These are phyloP conservation scores for Huiozyma sinensis DNA, from an alignment of 805 yeast species.

Conservation along the genomic window DNA sequence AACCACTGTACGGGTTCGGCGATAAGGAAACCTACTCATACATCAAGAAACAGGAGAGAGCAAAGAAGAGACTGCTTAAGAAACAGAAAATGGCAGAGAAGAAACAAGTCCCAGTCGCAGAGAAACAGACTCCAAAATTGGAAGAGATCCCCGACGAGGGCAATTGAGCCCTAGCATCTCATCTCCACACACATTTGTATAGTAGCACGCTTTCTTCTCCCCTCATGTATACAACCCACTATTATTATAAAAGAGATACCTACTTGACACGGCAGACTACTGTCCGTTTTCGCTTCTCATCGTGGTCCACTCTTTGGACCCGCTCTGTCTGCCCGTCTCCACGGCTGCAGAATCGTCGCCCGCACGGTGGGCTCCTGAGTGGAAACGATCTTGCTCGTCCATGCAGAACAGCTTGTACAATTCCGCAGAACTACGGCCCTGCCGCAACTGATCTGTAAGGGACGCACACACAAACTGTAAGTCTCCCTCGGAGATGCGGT, in stretches of 20 bases:
- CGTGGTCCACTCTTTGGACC: conserved; percentile 65
- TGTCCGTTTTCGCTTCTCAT: conserved; percentile 68
- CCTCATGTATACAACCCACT: too few species aligned
- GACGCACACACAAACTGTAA: conserved; percentile 28
- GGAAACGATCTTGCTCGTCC: conserved; percentile 29
- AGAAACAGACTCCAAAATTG: conserved; percentile 1
- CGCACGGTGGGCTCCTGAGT: conserved; percentile 6
- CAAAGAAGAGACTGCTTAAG: conserved; percentile 20
- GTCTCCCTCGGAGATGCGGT: conserved; percentile 32
- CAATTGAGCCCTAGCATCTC: too few species aligned
- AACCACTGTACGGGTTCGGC: conserved; percentile 82
- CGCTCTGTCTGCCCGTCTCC: conserved; percentile 50
- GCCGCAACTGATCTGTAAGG: conserved; percentile 30
- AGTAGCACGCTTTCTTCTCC: not conserved
- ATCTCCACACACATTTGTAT: too few species aligned
- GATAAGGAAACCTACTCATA: conserved; percentile 30
- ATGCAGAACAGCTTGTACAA: conserved; percentile 26
- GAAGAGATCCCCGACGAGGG: conserved; percentile 1
- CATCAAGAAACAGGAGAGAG: conserved; percentile 24
- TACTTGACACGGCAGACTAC: not conserved
- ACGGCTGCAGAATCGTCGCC: not conserved
- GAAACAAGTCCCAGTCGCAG: not conserved
- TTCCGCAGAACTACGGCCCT: conserved; percentile 25
- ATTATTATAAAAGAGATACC: not conserved
- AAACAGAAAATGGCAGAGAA: conserved; percentile 5